Evolutionary conservation across 2,329 filamentous ascomycete species (phyloP), one percentile per base, ranked within the genome.

Genomic region (Verticillium dahliae): DNA sequence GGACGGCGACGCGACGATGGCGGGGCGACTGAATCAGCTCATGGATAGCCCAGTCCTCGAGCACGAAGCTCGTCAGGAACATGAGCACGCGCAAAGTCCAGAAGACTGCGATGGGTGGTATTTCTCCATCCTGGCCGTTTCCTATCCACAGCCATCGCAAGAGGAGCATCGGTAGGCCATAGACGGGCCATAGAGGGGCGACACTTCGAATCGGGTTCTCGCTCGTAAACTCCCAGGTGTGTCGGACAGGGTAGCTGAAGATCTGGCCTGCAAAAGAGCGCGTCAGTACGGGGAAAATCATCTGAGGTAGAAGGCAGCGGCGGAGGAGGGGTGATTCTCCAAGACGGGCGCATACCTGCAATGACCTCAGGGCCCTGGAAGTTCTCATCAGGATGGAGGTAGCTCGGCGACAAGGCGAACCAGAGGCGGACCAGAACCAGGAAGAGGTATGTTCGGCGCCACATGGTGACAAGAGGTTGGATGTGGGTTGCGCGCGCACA

Each of bases 291-390:
- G 18, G 13, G 31, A 35, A 35, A 31, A 5, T 15, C 27, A 31
- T 31, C 5, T 31, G 4, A 31, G 27, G 54, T 4, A 27, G 9
- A 13, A 6, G 54, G 27, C 27, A 27, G 13, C 11, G 10, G 54
- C 13, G 7, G 54, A 27, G 7, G 54, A 13, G 54, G 54, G 54
- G 34, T 27, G 54, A 14, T 27, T 45, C 39, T 35, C 13, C 27
- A n/a, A 34, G 45, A 52, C 13, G 6, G 3, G 45, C 13, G 78
- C 88, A 68, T 85, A 97, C 94, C 94, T 71, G 94, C 93, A 71
- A 98, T 95, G 66, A 98, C 89, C 80, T 99, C 95, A 15, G 95
- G 95, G 39, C 95, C 95, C 78, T 99, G 95, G 71, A 99, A 99
- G 80, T 98, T 95, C 82, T 99, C 95, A 79, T 99, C 95, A 5